Conservation (phyloP, 257 asterid genomes). For the Thymus quinquecostatus region DNA sequence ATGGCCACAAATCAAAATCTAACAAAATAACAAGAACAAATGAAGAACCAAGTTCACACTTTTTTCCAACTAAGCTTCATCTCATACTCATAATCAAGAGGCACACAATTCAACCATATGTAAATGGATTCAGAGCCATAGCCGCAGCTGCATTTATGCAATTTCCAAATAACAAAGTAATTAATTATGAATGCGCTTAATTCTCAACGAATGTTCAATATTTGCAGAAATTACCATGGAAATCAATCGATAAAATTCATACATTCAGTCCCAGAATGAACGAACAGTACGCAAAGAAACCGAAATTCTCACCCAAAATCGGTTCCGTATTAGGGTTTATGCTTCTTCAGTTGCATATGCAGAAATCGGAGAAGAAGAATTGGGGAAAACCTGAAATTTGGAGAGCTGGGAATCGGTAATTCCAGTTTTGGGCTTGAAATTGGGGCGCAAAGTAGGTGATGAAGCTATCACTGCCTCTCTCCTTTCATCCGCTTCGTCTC, state of each 20-base stretch:
- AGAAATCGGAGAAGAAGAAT: neutral
- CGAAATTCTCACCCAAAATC: conserved; percentile 10
- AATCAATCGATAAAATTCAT: neutral
- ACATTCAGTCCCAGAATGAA: neutral
- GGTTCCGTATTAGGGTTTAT: conserved; percentile 19
- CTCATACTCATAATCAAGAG: neutral
- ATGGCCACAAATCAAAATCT: conserved; percentile 9
- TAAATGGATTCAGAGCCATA: neutral
- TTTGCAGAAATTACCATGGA: neutral
- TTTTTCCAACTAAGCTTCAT: conserved; percentile 22
- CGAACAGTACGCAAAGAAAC: neutral
- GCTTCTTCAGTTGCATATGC: neutral
- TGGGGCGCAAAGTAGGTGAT: conserved; percentile 51
- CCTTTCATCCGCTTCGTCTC: conserved; percentile 46
- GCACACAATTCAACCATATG: neutral
- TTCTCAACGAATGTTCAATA: neutral
- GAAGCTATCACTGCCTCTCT: conserved; percentile 80
- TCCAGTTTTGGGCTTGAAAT: conserved; percentile 54
- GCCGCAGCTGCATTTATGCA: conserved; percentile 11
- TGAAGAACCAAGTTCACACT: neutral
- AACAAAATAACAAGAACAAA: neutral
- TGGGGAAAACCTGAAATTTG: conserved; percentile 66
- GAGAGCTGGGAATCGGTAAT: conserved; percentile 60
- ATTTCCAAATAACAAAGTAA: neutral
- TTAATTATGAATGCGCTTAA: neutral